Conservation (phyloP, 202 grass and related monocot genomes). For the Eragrostis tef region DNA sequence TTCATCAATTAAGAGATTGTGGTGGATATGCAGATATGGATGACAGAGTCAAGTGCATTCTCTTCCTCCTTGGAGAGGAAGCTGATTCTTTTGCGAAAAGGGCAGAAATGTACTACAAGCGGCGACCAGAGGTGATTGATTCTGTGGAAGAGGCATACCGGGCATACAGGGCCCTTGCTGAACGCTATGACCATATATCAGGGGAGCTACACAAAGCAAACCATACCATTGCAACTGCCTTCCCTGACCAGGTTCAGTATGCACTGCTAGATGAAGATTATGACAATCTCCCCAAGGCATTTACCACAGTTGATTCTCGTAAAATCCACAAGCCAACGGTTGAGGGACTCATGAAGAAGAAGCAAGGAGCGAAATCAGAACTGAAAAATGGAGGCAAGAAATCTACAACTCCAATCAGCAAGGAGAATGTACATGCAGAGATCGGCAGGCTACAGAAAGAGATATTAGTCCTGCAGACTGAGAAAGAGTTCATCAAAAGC, state of each 20-base stretch:
- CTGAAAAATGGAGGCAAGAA: constrained; percentile 3
- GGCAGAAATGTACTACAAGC: constrained; percentile 94
- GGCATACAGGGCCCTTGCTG: constrained; percentile 79
- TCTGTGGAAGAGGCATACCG: constrained; percentile 85
- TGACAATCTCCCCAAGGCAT: constrained; percentile 79
- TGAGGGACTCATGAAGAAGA: constrained; percentile 75
- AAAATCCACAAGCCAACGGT: constrained; percentile 80
- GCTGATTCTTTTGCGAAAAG: constrained; percentile 89
- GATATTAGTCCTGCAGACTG: constrained; percentile 78
- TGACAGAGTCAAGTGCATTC: constrained; percentile 72
- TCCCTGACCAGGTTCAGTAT: constrained; percentile 94
- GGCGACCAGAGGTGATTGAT: constrained; percentile 71
- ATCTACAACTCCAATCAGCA: constrained; percentile 36
- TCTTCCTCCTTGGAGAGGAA: constrained; percentile 80
- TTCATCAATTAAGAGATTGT: neutral
- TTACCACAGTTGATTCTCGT: constrained; percentile 62
- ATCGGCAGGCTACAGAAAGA: constrained; percentile 75
- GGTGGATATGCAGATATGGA: constrained; percentile 75
- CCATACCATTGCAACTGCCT: constrained; percentile 85
- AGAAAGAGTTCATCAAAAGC: constrained; percentile 94
- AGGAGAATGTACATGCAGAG: constrained; percentile 68
- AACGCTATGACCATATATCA: constrained; percentile 90
- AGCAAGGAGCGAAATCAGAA: constrained; percentile 44
- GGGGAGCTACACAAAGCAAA: constrained; percentile 96
- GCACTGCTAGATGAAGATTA: constrained; percentile 80